Base-by-base conservation (phyloP, 2,329 filamentous ascomycete species). In the Aspergillus hortae region DNA sequence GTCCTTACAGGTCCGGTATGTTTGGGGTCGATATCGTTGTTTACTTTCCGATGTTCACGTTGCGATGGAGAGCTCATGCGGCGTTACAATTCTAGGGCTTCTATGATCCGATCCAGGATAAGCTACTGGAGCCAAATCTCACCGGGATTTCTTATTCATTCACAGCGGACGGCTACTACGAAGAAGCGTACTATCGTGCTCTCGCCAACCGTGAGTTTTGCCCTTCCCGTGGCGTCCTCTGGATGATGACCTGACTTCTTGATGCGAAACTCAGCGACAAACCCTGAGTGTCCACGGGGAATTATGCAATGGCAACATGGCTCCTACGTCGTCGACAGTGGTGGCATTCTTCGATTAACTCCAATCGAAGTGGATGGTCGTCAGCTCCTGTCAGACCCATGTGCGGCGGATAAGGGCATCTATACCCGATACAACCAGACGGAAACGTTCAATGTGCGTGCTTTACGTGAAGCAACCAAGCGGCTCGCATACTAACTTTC, bases 281-380 rank as follows among this genome's bases (percentile, higher is more conserved):
- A 78, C 12, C 86, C 86, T 25, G 69, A 74, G 54, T 89, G 86
- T 61, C 81, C 85, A 1, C 76, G 77, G 49, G 84, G 80, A 7
- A 79, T 89, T 44, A 82, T 89, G 75, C 85, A 89, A 71, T 90
- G 83, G 78, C 87, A 90, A 65, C 87, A 90, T 65, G 87, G 87
- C 40, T 82, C 69, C 49, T 88, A 82, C 65, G 72, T 74, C 4
- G 73, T 83, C 58, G 73, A 77, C 41, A 61, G 72, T 17, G 80
- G 87, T 61, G 83, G 84, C 40, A 83, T 80, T 4, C 69, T 90
- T 21, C 68, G 69, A 5, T 71, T 89, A 46, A 77, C 70, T 5
- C 86, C 87, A 4, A 82, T 88, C 59, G 75, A 74, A 17, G 80
- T 83, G 2, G 87, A 90, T 64, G 87, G 87, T 15, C 78, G 87